Percentiles rank a stretch among this genome's conserved stretches.
These are phyloP conservation scores for Forsythia suspensa DNA, from an alignment of 257 asterid species.

Conservation along the genomic window DNA sequence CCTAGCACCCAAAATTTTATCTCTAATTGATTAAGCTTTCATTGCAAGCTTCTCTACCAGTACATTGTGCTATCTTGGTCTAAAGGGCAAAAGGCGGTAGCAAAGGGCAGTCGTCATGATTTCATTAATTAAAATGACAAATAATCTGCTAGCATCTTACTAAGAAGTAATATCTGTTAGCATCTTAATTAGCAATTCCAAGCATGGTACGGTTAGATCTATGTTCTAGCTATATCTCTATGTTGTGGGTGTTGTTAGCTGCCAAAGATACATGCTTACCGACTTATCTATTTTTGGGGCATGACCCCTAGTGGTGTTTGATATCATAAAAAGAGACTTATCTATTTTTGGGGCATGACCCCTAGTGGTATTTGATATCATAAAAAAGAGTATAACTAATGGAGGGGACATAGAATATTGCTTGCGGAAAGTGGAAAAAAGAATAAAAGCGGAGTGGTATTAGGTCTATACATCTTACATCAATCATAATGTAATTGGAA, in stretches of 20 bases:
- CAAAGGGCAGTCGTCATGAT: not conserved
- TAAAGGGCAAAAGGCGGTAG: not conserved
- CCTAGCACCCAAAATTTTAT: not conserved
- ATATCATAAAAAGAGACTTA: not conserved
- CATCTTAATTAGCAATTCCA: not conserved
- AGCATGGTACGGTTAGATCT: not conserved
- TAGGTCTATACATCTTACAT: not conserved
- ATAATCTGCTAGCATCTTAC: not conserved
- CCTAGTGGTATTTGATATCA: not conserved
- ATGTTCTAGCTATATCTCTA: not conserved
- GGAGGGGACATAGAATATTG: not conserved
- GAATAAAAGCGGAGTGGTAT: not conserved
- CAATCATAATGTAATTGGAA: not conserved
- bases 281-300: not conserved
- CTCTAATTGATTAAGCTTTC: not conserved
- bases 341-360: not conserved
- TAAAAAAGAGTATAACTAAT: not conserved
- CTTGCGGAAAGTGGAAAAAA: constrained; percentile 3
- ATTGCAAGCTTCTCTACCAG: not conserved
- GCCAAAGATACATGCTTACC: not conserved
- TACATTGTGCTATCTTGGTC: not conserved
- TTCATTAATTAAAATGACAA: not conserved
- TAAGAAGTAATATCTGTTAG: no score
- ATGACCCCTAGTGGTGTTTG: not conserved
- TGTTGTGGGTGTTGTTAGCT: not conserved